Percentiles rank a stretch among this genome's conserved stretches.
Conservation (phyloP, 352 stramenopile genomes). For the Phytophthora rubi region DNA sequence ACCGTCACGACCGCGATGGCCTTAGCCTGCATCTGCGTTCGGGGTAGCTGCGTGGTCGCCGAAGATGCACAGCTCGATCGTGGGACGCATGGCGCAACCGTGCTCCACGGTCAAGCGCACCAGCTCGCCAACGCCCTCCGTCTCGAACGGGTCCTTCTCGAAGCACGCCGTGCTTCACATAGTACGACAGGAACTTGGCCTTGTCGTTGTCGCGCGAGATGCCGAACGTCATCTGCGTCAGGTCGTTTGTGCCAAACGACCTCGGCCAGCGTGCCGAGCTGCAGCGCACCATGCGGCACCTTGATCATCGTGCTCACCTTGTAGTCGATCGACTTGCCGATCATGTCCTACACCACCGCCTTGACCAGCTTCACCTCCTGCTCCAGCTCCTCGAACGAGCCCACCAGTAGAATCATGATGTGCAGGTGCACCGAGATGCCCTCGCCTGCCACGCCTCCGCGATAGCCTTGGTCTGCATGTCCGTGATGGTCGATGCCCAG, state of each 20-base stretch:
- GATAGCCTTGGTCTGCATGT: slow-evolving; percentile 39
- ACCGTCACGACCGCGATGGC: too few relatives aligned
- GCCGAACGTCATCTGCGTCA: slow-evolving; percentile 6
- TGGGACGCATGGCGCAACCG: too few relatives aligned
- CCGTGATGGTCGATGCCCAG: slow-evolving; percentile 32
- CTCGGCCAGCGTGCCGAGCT: neutral
- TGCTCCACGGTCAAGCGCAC: slow-evolving; percentile 15
- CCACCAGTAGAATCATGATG: slow-evolving; percentile 30
- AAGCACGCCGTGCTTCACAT: slow-evolving; percentile 12
- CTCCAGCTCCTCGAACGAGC: slow-evolving; percentile 31
- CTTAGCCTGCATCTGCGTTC: too few relatives aligned
- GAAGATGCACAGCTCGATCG: too few relatives aligned
- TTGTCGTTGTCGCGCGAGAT: slow-evolving; percentile 31
- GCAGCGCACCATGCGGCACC: slow-evolving; percentile 28
- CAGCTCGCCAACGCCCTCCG: slow-evolving; percentile 34
- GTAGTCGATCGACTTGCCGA: slow-evolving; percentile 34
- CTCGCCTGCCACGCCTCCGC: slow-evolving; percentile 25
- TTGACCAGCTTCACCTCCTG: slow-evolving; percentile 35
- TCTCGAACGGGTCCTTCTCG: slow-evolving; percentile 31
- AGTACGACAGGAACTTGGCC: slow-evolving; percentile 37
- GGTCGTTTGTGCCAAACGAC: too few relatives aligned
- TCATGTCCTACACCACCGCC: slow-evolving; percentile 30
- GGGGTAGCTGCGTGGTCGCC: too few relatives aligned
- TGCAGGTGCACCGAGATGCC: slow-evolving; percentile 32
- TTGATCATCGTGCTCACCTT: slow-evolving; percentile 38